Evolutionary conservation across 2,329 filamentous ascomycete genomes (phyloP), one percentile per base, ranked within the genome.

Genomic region (Epichloe festucae): DNA sequence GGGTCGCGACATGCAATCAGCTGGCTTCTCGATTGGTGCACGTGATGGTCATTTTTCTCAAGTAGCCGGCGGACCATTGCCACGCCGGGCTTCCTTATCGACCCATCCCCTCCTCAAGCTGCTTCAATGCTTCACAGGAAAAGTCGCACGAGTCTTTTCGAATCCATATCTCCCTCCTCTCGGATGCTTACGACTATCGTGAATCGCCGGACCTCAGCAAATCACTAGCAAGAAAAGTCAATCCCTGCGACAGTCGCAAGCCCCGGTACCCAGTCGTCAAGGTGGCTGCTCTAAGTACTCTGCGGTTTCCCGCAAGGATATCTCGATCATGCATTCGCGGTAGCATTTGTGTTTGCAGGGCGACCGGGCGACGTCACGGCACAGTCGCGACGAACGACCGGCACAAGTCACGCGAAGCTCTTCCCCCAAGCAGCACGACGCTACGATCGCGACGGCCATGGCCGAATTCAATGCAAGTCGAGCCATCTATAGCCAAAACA

Each of bases 281-380:
- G 54, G 59, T 69, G 67, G 67, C 67, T 57, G 57, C 57, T 55
- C 52, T 64, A 53, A 67, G 67, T 58, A 65, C 68, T 58, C 63
- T 66, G 65, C 71, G 73, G 67, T 64, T 69, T 59, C 64, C 66
- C 62, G 68, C 70, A 63, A 67, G 67, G 63, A 70, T 71, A 70
- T 60, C 65, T 51, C 60, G 61, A 55, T 65, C 48, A 74, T 76
- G 74, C 59, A 60, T 57, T 44, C 65, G 51, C 67, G 63, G 67
- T 74, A 71, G 65, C 62, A 51, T 56, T 40, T 56, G 51, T 17
- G 62, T 57, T 55, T 64, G 65, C 67, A 66, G 67, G 63, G 66
- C 62, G 63, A 68, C 68, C 64, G 63, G 59, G 54, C 61, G 64
- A 56, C 56, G 56, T 54, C 64, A 65, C 56, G 60, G 63, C 55